A percentile compares a stretch with the other conserved stretches of the same genome.
Conservation (phyloP, 2,329 filamentous ascomycete genomes). For the Verticillium albo-atrum region DNA sequence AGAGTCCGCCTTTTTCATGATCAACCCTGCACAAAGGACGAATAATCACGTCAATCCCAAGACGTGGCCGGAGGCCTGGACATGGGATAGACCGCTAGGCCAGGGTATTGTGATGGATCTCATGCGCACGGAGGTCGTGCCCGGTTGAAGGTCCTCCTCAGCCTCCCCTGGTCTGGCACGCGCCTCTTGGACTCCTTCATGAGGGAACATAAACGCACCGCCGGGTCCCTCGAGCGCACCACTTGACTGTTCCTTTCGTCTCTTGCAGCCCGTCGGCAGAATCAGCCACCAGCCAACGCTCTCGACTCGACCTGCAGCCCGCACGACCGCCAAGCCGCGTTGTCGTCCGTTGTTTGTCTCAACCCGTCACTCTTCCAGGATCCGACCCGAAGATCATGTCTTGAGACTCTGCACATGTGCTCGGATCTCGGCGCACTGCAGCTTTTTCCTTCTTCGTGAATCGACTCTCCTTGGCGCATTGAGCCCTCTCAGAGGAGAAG, state of each 20-base stretch:
- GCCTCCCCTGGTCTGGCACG: background rate
- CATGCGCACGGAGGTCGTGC: background rate
- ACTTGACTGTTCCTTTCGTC: background rate
- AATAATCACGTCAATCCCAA: background rate
- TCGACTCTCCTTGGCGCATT: no score
- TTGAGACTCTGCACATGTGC: background rate
- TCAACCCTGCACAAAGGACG: background rate
- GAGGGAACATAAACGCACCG: background rate
- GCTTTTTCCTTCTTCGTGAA: background rate
- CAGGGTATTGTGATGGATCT: background rate
- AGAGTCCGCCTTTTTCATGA: background rate
- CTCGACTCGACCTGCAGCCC: background rate
- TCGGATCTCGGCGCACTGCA: background rate
- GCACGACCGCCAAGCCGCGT: background rate
- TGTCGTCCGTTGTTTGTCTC: background rate
- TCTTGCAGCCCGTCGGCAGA: background rate
- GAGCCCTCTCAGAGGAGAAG: no score
- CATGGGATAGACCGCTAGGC: background rate
- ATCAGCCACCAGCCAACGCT: background rate
- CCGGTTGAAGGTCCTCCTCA: background rate
- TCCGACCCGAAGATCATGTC: slow-evolving; percentile 1
- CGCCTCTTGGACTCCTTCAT: background rate
- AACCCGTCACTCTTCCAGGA: background rate
- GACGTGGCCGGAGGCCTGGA: background rate
- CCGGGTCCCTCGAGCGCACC: background rate